Conservation (phyloP, 2,329 filamentous ascomycete species). For the Curvularia hawaiiensis region DNA sequence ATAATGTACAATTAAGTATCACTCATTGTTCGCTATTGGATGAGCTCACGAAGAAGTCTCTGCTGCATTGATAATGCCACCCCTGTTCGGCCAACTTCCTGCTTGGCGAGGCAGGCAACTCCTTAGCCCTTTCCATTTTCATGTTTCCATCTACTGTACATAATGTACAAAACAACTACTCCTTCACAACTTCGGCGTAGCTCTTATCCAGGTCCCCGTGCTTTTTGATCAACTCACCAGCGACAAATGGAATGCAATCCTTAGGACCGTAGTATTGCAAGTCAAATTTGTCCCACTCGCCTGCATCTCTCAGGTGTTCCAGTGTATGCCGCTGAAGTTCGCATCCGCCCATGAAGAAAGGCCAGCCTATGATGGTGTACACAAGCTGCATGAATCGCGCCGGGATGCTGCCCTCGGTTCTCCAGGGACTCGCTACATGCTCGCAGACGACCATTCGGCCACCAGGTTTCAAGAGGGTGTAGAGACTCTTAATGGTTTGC, state of each 20-base stretch:
- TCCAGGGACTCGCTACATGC: slow-evolving; percentile 61
- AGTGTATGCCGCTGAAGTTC: slow-evolving; percentile 57
- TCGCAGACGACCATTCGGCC: slow-evolving; percentile 61
- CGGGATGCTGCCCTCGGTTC: slow-evolving; percentile 51
- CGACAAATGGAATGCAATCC: slow-evolving; percentile 42
- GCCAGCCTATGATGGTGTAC: slow-evolving; percentile 56
- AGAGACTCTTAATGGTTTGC: slow-evolving; percentile 54
- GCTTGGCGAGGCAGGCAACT: not conserved
- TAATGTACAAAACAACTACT: slow-evolving; percentile 3
- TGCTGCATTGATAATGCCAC: not conserved
- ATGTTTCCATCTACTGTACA: not conserved
- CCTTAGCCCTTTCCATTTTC: not conserved
- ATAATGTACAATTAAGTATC: not conserved
- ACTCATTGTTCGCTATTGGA: not conserved
- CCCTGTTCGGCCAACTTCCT: not conserved
- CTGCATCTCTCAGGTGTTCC: slow-evolving; percentile 50
- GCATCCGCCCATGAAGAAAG: slow-evolving; percentile 59
- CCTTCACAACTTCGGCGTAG: slow-evolving; percentile 29
- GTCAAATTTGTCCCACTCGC: slow-evolving; percentile 57
- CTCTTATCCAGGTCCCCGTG: slow-evolving; percentile 20
- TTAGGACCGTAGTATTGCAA: slow-evolving; percentile 47
- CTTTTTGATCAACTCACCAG: slow-evolving; percentile 46
- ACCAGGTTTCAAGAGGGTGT: slow-evolving; percentile 59
- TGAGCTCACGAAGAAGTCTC: not conserved
- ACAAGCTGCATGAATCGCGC: slow-evolving; percentile 54